A percentile compares a stretch with the other conserved stretches of the same genome.
phyloP scores from a whole-genome alignment of 305 asterid species.

The Plantago rigida region DNA sequence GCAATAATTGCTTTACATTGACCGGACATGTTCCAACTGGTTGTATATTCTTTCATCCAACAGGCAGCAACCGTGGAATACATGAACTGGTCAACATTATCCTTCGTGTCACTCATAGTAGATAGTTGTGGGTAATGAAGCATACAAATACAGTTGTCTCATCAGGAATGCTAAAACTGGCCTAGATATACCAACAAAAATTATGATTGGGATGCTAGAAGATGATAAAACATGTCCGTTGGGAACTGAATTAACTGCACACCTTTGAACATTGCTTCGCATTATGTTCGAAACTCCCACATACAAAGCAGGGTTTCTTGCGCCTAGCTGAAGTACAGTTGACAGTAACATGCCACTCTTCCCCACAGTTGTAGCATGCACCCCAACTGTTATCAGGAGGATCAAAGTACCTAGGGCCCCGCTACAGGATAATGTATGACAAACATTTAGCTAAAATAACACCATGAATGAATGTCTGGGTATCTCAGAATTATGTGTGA shows the following conservation, averaged over 20 bases:
- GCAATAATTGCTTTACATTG: too few species aligned
- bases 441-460: conserved; percentile 27
- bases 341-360: conserved; percentile 69
- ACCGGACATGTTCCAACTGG: too few species aligned
- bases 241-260: conserved; percentile 21
- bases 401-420: conserved; percentile 96
- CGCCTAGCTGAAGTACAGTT: conserved; percentile 80
- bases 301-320: conserved; percentile 86
- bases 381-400: conserved; percentile 93
- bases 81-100: too few species aligned
- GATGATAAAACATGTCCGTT: neutral
- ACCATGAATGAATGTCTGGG: conserved; percentile 20
- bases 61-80: too few species aligned
- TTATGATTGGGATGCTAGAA: neutral
- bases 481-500: conserved; percentile 28
- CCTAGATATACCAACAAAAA: too few species aligned
- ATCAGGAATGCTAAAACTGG: too few species aligned
- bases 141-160: neutral
- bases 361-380: conserved; percentile 89
- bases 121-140: conserved; percentile 1
- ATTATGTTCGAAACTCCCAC: conserved; percentile 82
- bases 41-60: too few species aligned
- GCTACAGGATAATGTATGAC: conserved; percentile 46
- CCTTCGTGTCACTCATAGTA: too few species aligned
- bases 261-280: conserved; percentile 78